A percentile compares a stretch with the other conserved stretches of the same genome.
Conservation (phyloP, 805 yeast species). For the Ogataea zsoltii region DNA sequence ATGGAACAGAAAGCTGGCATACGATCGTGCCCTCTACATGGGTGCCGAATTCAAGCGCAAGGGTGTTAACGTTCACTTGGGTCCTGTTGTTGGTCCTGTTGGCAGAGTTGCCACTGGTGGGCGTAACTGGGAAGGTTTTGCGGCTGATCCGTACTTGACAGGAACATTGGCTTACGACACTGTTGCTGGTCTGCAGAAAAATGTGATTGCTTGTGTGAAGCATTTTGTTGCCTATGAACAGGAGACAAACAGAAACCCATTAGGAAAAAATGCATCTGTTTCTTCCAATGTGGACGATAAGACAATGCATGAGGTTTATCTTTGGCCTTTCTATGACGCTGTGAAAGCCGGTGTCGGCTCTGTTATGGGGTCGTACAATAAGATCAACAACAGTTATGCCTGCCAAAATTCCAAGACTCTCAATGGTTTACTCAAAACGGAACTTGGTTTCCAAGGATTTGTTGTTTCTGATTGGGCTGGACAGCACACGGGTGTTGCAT, state of each 20-base stretch:
- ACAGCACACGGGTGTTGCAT: constrained; percentile 55
- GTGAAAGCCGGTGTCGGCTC: constrained; percentile 60
- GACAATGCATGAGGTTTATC: constrained; percentile 59
- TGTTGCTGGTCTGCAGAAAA: constrained; percentile 58
- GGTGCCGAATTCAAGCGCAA: constrained; percentile 55
- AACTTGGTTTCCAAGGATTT: constrained; percentile 66
- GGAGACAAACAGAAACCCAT: constrained; percentile 48
- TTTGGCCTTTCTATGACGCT: constrained; percentile 70
- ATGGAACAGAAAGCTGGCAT: constrained; percentile 52
- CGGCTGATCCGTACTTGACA: constrained; percentile 60
- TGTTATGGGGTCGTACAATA: constrained; percentile 62
- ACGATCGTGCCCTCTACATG: constrained; percentile 54
- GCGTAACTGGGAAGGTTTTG: constrained; percentile 65
- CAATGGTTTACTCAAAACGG: constrained; percentile 57
- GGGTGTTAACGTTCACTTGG: constrained; percentile 56
- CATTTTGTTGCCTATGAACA: constrained; percentile 64
- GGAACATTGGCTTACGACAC: constrained; percentile 55
- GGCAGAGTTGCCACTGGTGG: constrained; percentile 66
- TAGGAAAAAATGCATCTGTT: constrained; percentile 21
- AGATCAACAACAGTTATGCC: constrained; percentile 55
- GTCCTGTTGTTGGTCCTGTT: constrained; percentile 61
- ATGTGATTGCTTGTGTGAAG: constrained; percentile 55
- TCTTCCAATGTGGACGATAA: constrained; percentile 56
- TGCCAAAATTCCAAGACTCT: constrained; percentile 60
- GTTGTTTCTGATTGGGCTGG: constrained; percentile 68